Evolutionary conservation across 495 filamentous ascomycete genomes (phyloP).

Genomic region (Podospora pseudopauciseta): DNA sequence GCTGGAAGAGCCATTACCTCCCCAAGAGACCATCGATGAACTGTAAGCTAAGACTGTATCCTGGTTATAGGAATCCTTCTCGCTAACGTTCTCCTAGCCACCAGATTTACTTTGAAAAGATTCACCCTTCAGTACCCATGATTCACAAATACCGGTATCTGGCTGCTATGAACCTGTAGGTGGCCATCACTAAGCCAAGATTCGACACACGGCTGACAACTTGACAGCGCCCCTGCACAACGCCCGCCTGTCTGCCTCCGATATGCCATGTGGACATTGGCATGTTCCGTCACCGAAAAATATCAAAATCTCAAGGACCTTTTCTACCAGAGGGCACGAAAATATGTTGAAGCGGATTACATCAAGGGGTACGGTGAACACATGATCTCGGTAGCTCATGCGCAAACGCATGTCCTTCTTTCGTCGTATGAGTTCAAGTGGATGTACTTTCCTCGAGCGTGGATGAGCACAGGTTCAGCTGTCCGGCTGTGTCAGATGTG

Average conservation of each 20-base stretch:
- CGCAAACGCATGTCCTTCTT: slow-evolving; percentile 78
- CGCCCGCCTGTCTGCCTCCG: slow-evolving; percentile 84
- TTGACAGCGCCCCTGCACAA: slow-evolving; percentile 62
- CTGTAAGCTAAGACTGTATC: slow-evolving; percentile 54
- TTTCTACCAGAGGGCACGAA: slow-evolving; percentile 83
- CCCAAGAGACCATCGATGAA: slow-evolving; percentile 84
- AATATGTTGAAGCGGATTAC: slow-evolving; percentile 85
- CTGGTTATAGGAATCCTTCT: background rate
- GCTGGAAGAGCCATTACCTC: slow-evolving; percentile 84
- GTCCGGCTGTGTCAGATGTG: slow-evolving; percentile 76
- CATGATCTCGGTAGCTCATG: slow-evolving; percentile 74
- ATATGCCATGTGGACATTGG: slow-evolving; percentile 91
- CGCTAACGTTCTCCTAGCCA: slow-evolving; percentile 48
- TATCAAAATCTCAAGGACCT: slow-evolving; percentile 71
- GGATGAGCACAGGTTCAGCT: slow-evolving; percentile 83
- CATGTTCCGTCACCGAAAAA: slow-evolving; percentile 77
- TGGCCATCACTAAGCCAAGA: background rate
- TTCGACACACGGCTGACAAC: background rate
- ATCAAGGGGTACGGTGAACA: slow-evolving; percentile 90
- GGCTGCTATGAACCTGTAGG: slow-evolving; percentile 73
- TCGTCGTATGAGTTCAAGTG: slow-evolving; percentile 88
- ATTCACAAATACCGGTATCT: slow-evolving; percentile 84
- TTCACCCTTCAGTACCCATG: slow-evolving; percentile 80
- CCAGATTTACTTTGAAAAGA: slow-evolving; percentile 83
- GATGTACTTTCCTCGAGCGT: slow-evolving; percentile 97